Conservation (phyloP, 176 grass and related monocot genomes). For the Zoysia pacifica region DNA sequence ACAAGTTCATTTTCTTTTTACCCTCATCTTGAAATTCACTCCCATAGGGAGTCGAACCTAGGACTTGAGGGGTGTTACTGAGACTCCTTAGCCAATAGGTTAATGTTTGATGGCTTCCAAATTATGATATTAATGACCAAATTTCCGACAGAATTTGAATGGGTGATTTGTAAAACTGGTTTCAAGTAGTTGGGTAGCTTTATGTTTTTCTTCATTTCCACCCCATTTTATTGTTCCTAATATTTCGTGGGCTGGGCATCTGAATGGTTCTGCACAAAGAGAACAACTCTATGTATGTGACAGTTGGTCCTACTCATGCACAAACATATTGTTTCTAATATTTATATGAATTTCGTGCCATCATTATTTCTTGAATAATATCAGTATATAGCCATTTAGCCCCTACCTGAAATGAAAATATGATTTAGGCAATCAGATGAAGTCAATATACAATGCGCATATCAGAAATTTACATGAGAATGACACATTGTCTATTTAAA, state of each 20-base stretch:
- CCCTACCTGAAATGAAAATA: neutral
- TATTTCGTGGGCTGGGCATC: neutral
- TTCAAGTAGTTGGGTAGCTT: neutral
- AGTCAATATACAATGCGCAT: neutral
- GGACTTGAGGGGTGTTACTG: too few relatives aligned
- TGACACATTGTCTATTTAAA: neutral
- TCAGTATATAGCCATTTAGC: neutral
- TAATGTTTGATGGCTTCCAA: neutral
- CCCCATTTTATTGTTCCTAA: neutral
- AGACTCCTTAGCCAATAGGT: neutral
- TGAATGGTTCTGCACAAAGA: neutral
- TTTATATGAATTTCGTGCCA: neutral
- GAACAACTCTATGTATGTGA: constrained; percentile 57
- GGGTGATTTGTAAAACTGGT: neutral
- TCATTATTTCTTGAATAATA: neutral
- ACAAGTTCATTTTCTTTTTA: too few relatives aligned
- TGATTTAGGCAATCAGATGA: neutral
- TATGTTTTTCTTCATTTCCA: constrained; percentile 3
- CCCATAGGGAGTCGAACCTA: too few relatives aligned
- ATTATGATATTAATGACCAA: neutral
- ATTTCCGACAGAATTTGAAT: constrained; percentile 8
- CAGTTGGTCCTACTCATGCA: constrained; percentile 87
- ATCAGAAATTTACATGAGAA: neutral
- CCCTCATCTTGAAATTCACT: too few relatives aligned
- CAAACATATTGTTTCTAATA: constrained; percentile 26